Conservation (phyloP, 345 rosid species). For the Bruguiera parviflora region DNA sequence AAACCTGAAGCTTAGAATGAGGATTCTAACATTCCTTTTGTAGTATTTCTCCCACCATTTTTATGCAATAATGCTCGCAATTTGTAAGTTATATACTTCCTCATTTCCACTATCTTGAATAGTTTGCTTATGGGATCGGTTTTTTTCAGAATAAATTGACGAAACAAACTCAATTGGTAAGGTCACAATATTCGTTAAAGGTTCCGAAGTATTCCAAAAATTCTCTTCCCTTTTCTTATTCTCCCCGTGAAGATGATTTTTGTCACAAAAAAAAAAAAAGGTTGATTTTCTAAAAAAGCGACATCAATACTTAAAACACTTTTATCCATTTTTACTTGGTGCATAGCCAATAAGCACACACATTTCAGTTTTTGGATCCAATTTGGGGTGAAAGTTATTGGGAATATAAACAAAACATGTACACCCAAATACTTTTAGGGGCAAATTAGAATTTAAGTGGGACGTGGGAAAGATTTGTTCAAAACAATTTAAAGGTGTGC, state of each 20-base stretch:
- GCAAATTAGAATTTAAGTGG: background rate
- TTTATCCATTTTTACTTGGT: background rate
- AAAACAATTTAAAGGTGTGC: too few relatives aligned
- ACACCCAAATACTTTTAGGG: conserved; percentile 1
- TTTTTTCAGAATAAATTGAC: background rate
- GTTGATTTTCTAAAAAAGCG: background rate
- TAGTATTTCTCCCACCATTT: background rate
- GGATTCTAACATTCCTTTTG: background rate
- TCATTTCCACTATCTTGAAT: background rate
- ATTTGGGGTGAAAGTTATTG: background rate
- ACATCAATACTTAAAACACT: background rate
- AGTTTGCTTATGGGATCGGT: too few relatives aligned
- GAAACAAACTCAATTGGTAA: too few relatives aligned
- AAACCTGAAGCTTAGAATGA: background rate
- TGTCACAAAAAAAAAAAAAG: background rate
- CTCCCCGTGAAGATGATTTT: background rate
- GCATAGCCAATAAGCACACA: conserved; percentile 4
- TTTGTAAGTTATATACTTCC: background rate
- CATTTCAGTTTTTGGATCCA: background rate
- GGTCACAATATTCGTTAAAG: background rate
- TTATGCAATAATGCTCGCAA: background rate
- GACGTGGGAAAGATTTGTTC: too few relatives aligned
- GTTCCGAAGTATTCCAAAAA: background rate
- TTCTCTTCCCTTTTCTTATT: background rate
- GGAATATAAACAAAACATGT: background rate